Percentiles rank a stretch among this genome's conserved stretches.
Conservation (phyloP, 139 green algal species). For the Diplosphaera chodatii region DNA sequence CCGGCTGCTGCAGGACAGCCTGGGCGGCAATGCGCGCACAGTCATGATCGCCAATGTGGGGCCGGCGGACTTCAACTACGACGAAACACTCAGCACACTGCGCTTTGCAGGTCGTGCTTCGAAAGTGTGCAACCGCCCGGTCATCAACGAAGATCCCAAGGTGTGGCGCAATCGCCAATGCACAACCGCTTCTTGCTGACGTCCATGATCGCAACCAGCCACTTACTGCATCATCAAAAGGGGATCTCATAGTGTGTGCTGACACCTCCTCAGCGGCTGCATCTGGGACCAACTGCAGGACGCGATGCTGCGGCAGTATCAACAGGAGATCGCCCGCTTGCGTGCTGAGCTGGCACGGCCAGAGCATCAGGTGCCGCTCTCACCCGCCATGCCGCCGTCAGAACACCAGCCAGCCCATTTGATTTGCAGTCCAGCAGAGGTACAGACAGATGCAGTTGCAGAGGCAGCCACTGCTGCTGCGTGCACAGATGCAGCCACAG, state of each 20-base stretch:
- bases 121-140: constrained; percentile 83
- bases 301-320: constrained; percentile 86
- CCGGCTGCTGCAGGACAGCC: constrained; percentile 59
- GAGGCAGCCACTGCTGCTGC: no score
- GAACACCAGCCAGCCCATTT: no score
- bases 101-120: constrained; percentile 71
- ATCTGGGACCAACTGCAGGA: constrained; percentile 52
- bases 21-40: constrained; percentile 74
- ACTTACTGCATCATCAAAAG: no score
- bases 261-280: no score
- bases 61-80: constrained; percentile 59
- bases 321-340: constrained; percentile 80
- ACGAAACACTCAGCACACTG: constrained; percentile 68
- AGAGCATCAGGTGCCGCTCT: constrained; percentile 1
- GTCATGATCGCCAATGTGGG: constrained; percentile 82
- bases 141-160: constrained; percentile 84
- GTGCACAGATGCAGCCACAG: constrained; percentile 9
- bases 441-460: no score
- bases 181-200: no score
- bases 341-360: constrained; percentile 52
- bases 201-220: no score
- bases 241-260: no score
- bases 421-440: no score
- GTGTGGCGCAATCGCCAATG: no score
- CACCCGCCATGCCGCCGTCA: no score